Percentiles rank a stretch among this genome's conserved stretches.
Conservation (phyloP, 1,139 yeast species). For the Zygoascus sp. region DNA sequence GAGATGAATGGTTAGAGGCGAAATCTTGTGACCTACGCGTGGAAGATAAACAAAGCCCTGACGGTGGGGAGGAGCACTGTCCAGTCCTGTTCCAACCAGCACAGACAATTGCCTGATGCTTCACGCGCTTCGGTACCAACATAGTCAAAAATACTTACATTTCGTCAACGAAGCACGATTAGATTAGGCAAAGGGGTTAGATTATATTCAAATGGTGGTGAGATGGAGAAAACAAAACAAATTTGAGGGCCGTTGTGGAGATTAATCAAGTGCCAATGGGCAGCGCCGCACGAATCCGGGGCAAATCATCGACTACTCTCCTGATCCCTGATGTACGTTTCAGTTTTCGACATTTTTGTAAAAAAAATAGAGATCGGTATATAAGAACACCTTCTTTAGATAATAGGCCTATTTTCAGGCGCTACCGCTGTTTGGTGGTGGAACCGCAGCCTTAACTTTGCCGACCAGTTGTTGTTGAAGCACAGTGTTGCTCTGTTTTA, state of each 20-base stretch:
- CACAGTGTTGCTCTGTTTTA: conserved; percentile 11
- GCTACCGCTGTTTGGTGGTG: background rate
- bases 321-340: background rate
- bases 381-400: background rate
- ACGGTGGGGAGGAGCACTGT: background rate
- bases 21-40: background rate
- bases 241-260: background rate
- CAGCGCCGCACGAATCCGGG: background rate
- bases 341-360: background rate
- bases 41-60: background rate
- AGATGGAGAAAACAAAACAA: conserved; percentile 1
- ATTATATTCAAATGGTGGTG: background rate
- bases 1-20: conserved; percentile 18
- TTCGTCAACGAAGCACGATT: background rate
- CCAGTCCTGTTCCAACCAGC: background rate
- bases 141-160: background rate
- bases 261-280: background rate
- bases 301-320: no score
- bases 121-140: no score
- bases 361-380: background rate
- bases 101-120: no score
- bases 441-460: conserved; percentile 1
- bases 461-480: conserved; percentile 5
- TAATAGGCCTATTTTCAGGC: background rate
- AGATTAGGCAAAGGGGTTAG: background rate